Base-by-base conservation (phyloP, 495 filamentous ascomycete species). In the Parmelia sp. region DNA sequence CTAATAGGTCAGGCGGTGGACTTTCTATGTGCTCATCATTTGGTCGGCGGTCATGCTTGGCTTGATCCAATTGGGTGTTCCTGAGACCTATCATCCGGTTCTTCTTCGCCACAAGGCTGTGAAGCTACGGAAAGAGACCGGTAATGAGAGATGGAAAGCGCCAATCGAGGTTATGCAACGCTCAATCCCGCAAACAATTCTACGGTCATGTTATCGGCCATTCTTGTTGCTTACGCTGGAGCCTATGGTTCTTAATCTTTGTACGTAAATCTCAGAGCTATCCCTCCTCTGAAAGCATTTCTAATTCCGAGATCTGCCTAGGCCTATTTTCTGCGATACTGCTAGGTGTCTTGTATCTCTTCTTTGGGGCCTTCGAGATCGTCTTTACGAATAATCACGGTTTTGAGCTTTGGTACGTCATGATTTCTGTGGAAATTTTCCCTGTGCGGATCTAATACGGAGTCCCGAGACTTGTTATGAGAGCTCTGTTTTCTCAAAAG, bases 331-430 rank as follows among this genome's bases (percentile, higher is more conserved):
- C 89, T 4, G 90, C 92, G 33, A 81, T 97, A 27, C 78, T 97
- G 14, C 79, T 97, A 1, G 94, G 92, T 14, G 86, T 96, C 40
- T 76, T 97, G 1, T 97, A 98, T 70, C 84, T 98, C 9, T 98
- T 97, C 78, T 96, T 98, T 72, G 92, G 93, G 12, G 92, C 92
- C 0, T 97, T 96, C 71, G 83, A 90, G 12, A 74, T 96, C 44
- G 86, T 96, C 27, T 98, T 97, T 72, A 69, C 78, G 23, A 80
- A 84, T 39, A 86, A 89, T 58, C 88, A 97, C 74, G 86, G 84
- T 39, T 89, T 98, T 73, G 84, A 83, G 25, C 78, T 94, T 4
- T 92, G 88, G n/a, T n/a, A n/a, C n/a, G n/a, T n/a, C n/a, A n/a
- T n/a, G n/a, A n/a, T n/a, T n/a, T n/a, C n/a, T n/a, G n/a, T n/a